These are phyloP conservation scores for Talaromyces marneffei DNA, from an alignment of 2,329 filamentous ascomycete species.

Conservation along the genomic window DNA sequence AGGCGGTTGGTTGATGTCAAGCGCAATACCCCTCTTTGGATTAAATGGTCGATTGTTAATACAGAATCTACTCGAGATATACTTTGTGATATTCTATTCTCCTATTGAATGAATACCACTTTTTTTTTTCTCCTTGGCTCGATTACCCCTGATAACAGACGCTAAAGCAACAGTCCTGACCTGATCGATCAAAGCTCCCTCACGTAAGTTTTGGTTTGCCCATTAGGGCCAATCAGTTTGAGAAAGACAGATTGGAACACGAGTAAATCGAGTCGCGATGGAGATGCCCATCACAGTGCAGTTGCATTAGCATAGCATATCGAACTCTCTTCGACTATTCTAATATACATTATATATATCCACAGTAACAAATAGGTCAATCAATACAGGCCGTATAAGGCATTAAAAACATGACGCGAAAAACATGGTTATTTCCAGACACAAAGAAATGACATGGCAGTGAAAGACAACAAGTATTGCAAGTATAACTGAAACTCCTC, in stretches of 20 bases:
- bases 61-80: background rate
- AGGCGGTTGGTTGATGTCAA: background rate
- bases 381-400: background rate
- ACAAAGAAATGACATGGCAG: background rate
- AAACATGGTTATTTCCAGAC: background rate
- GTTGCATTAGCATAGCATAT: background rate
- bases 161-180: no score
- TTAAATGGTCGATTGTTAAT: background rate
- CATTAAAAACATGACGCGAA: background rate
- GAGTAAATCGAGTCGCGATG: no score
- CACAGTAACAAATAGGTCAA: background rate
- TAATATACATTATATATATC: conserved; percentile 10
- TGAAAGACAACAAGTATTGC: background rate
- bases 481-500: background rate
- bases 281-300: background rate
- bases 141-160: no score
- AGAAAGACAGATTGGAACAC: no score
- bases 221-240: no score
- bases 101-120: background rate
- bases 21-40: background rate
- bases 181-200: no score
- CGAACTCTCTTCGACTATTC: background rate
- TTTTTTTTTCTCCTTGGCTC: no score
- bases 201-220: no score
- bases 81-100: background rate